A percentile compares a stretch with the other conserved stretches of the same genome.
Evolutionary conservation across 495 filamentous ascomycete species (phyloP).

Genomic region (Penicillium salamii): DNA sequence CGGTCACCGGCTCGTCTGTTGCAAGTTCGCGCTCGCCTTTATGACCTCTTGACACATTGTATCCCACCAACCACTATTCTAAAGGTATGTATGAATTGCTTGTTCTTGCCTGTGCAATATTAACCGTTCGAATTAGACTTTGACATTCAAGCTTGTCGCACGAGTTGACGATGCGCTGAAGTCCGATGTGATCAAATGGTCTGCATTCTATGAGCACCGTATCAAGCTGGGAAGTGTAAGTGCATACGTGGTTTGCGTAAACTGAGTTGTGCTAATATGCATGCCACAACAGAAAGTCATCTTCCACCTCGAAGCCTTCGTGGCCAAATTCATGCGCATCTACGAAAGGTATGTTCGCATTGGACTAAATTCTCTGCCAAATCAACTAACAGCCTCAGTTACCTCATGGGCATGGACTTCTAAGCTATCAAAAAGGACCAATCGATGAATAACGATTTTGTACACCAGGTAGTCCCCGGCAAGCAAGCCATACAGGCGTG

Average conservation of each 20-base stretch:
- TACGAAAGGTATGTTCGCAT: conserved; percentile 74
- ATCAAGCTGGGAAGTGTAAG: conserved; percentile 75
- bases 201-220: conserved; percentile 94
- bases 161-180: conserved; percentile 86
- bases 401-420: conserved; percentile 88
- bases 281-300: conserved; percentile 71
- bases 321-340: conserved; percentile 96
- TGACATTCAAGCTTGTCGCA: conserved; percentile 88
- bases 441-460: conserved; percentile 35
- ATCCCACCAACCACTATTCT: conserved; percentile 91
- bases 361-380: too few species aligned
- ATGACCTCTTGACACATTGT: conserved; percentile 94
- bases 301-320: conserved; percentile 97
- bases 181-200: conserved; percentile 90
- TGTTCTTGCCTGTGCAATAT: background rate
- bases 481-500: background rate
- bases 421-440: conserved; percentile 30
- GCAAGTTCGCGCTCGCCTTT: conserved; percentile 84
- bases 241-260: background rate
- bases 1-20: conserved; percentile 83
- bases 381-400: conserved; percentile 48
- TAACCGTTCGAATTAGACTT: conserved; percentile 43
- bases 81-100: conserved; percentile 51
- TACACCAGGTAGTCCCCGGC: conserved; percentile 14
- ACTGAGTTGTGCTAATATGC: conserved; percentile 16